Base-by-base conservation (phyloP, 1,139 yeast genomes). In the Suhomyces taliae region DNA sequence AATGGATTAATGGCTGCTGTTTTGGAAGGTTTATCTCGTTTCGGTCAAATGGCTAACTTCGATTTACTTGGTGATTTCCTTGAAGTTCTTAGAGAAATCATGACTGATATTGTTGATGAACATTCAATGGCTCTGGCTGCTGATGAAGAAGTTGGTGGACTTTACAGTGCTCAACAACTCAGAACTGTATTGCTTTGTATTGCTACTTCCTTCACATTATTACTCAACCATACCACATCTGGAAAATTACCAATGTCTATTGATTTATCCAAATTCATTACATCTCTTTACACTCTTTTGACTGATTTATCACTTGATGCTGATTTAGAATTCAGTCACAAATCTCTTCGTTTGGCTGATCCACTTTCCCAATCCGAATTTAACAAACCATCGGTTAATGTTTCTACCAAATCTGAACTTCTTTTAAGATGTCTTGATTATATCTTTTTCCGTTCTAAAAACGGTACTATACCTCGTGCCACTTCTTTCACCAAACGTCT, bases 1-100 rank as follows among this genome's bases (percentile, higher is more conserved):
- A 57, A 59, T 24, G 55, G 55, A 14, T 72, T 93, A 47, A 83
- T 90, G 76, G 96, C 95, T 8, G 78, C 93, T 0, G 95, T 93
- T 0, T 74, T 93, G 45, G 98, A 93, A 71, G 98, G 98, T 7
- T 70, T 93, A 48, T 88, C 97, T 2, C 83, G 82, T 62, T 90
- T 86, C 62, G 96, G 98, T 3, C 93, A 86, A 60, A 85, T 91
- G 83, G 91, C 95, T 34, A 93, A 93, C 62, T 82, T 93, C 46
- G 98, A 93, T 55, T 74, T 93, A 45, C 78, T 93, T 56, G 98
- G 98, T 29, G 99, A 93, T 64, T 83, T 93, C 65, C 74, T 93
- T 42, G 95, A 87, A 64, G 96, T 90, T 3, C 76, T 93, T 61
- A 77, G 95, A 57, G 98, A 93, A 65, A 78, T 88, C 29, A 81